Evolutionary conservation across 2,329 filamentous ascomycete species (phyloP), one percentile per base, ranked within the genome.

Genomic region (Trichophyton mentagrophytes): DNA sequence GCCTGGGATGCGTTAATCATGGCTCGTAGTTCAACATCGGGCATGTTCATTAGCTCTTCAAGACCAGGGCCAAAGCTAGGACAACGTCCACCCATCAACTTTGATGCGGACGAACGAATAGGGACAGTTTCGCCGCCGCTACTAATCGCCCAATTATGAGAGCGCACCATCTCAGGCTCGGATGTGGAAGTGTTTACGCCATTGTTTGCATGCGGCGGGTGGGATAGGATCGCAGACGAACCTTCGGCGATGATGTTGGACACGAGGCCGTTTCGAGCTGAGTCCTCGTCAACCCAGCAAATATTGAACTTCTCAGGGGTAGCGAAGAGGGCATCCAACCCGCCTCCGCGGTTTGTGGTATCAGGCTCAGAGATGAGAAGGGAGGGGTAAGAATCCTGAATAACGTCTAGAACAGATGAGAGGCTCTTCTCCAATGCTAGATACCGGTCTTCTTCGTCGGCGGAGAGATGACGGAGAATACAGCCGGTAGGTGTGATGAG

Each of bases 1-100:
- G 85, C 82, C 30, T 77, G 74, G 3, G 74, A 74, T 53, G 71
- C 71, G 49, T 70, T 65, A 11, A 76, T 70, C 58, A 76, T 73
- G 13, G 69, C 65, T 46, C 71, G 69, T 25, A 78, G 65, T 42
- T 75, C 72, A 38, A 74, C 72, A 40, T 72, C 69, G 15, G 75
- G 73, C 70, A 78, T 72, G 4, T 69, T 74, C 27, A 74, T 71
- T 8, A 78, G 69, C 25, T 75, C 73, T 22, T 76, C 73, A 27
- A 76, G 65, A 27, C 70, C 71, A 1, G 70, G 68, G 27, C 69
- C 67, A 49, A 73, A 67, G 5, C 69, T 67, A 8, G 70, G 66
- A 36, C 27, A 38, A 20, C 68, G 67, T 1, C 69, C 40, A 22
- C 59, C 69, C 4, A 69, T 69, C 33, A 70, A 72, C 60, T 74